A percentile compares a stretch with the other conserved stretches of the same genome.
Conservation (phyloP, 2,329 filamentous ascomycete species). For the Triangularia verruculosa region DNA sequence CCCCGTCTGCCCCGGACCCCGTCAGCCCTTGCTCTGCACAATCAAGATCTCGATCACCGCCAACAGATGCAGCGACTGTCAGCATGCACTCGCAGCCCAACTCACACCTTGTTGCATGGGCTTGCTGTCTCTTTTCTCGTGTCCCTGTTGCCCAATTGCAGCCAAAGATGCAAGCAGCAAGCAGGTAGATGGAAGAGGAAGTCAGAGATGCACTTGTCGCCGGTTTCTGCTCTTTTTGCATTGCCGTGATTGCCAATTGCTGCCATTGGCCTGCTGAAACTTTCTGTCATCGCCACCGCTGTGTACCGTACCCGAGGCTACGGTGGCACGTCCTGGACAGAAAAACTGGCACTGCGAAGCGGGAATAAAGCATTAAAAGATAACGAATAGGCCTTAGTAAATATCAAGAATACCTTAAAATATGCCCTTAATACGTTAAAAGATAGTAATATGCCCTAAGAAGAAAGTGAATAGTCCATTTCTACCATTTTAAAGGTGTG, state of each 20-base stretch:
- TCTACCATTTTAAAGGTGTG: too few species aligned
- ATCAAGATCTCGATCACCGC: background rate
- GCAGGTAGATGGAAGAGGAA: conserved; percentile 13
- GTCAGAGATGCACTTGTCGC: background rate
- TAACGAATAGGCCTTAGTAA: too few species aligned
- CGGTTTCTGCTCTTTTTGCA: conserved; percentile 1
- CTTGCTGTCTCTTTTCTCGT: background rate
- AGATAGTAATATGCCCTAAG: too few species aligned
- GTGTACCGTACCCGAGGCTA: background rate
- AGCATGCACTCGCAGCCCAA: too few species aligned
- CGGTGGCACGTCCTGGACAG: too few species aligned
- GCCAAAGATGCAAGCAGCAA: background rate
- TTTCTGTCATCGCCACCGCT: background rate
- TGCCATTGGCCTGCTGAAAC: background rate
- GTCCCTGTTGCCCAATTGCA: background rate
- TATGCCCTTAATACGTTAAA: too few species aligned
- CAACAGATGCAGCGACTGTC: background rate
- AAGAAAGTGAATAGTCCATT: too few species aligned
- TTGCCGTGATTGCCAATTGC: background rate
- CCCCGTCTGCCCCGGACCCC: background rate
- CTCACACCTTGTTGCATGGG: too few species aligned
- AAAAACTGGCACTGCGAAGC: too few species aligned
- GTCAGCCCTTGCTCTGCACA: background rate
- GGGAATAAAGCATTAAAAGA: too few species aligned
- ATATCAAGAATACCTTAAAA: too few species aligned